A percentile compares a stretch with the other conserved stretches of the same genome.
These are phyloP conservation scores for Magnusiomyces magnusii DNA, from an alignment of 1,139 yeast genomes.

Conservation along the genomic window DNA sequence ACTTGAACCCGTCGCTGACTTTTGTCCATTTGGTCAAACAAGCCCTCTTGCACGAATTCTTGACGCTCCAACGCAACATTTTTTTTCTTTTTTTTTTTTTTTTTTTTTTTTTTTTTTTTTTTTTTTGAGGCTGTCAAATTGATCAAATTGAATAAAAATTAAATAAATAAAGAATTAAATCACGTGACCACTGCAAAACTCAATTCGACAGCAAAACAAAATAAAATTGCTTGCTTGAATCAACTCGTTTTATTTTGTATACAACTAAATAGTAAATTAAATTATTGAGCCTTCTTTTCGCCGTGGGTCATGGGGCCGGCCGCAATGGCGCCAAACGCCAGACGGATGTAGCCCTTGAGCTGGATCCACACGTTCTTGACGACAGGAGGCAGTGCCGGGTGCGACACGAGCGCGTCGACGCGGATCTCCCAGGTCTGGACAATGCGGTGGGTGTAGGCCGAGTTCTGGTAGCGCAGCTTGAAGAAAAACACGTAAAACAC, in stretches of 20 bases:
- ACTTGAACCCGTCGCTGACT: too few species aligned
- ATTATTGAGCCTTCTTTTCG: neutral
- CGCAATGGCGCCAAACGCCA: slow-evolving; percentile 27
- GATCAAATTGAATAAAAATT: too few species aligned
- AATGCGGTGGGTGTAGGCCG: slow-evolving; percentile 63
- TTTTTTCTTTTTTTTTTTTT: too few species aligned
- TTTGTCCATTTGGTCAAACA: neutral
- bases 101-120: too few species aligned
- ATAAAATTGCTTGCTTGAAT: too few species aligned
- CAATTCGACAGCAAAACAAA: too few species aligned
- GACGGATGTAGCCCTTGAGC: slow-evolving; percentile 43
- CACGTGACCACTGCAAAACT: too few species aligned
- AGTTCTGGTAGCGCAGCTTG: slow-evolving; percentile 71
- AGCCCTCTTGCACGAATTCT: too few species aligned
- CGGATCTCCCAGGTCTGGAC: slow-evolving; percentile 66
- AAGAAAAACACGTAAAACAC: slow-evolving; percentile 56
- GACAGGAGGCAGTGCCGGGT: slow-evolving; percentile 50
- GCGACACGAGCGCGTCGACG: slow-evolving; percentile 55
- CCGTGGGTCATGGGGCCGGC: neutral
- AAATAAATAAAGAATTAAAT: too few species aligned
- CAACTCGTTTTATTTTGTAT: too few species aligned
- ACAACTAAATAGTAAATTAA: neutral
- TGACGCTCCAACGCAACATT: too few species aligned
- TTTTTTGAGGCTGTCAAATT: too few species aligned
- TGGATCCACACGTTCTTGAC: slow-evolving; percentile 56